These are phyloP conservation scores for Russula olivacea DNA, from an alignment of 768 basidiomycete genomes.

Conservation along the genomic window DNA sequence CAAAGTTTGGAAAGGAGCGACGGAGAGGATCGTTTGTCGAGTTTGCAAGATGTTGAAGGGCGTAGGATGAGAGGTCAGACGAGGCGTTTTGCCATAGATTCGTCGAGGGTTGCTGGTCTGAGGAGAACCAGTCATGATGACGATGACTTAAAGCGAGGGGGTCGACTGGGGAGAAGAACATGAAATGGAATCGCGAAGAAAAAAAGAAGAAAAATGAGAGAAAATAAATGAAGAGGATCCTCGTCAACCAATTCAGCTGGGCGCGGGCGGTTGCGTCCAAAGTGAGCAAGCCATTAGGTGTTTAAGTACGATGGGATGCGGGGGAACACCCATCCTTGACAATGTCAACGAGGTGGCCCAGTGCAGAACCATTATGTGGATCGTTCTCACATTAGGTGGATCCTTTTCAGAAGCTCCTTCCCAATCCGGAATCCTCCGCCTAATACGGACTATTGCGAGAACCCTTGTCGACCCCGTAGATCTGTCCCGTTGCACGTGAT, in stretches of 20 bases:
- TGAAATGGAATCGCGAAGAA: slow-evolving; percentile 6
- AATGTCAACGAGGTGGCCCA: too few species aligned
- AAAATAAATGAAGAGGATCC: slow-evolving; percentile 15
- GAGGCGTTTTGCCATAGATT: slow-evolving; percentile 13
- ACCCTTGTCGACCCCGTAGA: neutral
- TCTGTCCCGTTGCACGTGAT: neutral
- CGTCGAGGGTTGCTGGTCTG: neutral
- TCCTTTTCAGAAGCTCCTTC: too few species aligned
- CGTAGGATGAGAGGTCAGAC: slow-evolving; percentile 5
- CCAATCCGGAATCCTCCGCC: too few species aligned
- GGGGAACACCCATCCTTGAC: too few species aligned
- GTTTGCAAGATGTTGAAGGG: neutral
- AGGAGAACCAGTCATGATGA: neutral
- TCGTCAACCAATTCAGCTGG: slow-evolving; percentile 14
- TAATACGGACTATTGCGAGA: neutral
- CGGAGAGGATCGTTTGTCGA: too few species aligned
- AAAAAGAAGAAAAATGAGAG: neutral
- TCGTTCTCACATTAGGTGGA: too few species aligned
- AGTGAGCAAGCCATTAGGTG: slow-evolving; percentile 23
- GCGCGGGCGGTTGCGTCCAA: slow-evolving; percentile 10
- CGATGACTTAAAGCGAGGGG: neutral
- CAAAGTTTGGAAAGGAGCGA: slow-evolving; percentile 10
- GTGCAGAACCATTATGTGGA: too few species aligned
- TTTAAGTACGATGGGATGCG: slow-evolving; percentile 20
- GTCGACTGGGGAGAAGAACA: slow-evolving; percentile 10